Conservation (phyloP, 257 asterid genomes). For the Fraxinus cuspidata region DNA sequence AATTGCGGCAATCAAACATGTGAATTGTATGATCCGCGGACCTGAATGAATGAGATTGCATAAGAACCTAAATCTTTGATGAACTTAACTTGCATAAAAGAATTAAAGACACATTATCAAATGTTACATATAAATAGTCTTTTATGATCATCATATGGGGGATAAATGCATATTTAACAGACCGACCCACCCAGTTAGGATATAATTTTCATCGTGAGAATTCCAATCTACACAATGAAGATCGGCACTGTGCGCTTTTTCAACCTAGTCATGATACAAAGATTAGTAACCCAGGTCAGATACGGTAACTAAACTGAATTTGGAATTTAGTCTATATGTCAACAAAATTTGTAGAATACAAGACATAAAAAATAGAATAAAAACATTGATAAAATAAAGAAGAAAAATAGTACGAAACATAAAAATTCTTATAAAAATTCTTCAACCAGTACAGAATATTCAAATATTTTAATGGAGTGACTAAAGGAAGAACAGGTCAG, state of each 20-base stretch:
- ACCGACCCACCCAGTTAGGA: slow-evolving; percentile 77
- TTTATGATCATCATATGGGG: neutral
- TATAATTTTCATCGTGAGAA: slow-evolving; percentile 80
- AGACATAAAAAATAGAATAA: slow-evolving; percentile 10
- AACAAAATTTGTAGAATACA: slow-evolving; percentile 14
- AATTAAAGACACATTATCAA: neutral
- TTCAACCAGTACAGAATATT: neutral
- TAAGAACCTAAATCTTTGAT: slow-evolving; percentile 21
- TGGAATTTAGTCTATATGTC: slow-evolving; percentile 15
- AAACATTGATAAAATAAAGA: slow-evolving; percentile 5
- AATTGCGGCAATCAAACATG: slow-evolving; percentile 93
- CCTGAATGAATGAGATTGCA: slow-evolving; percentile 42
- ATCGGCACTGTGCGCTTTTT: slow-evolving; percentile 92
- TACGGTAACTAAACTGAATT: slow-evolving; percentile 18
- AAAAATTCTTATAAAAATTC: neutral
- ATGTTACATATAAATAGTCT: slow-evolving; percentile 2
- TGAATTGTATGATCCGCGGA: slow-evolving; percentile 90
- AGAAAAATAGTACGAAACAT: neutral
- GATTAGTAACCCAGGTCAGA: slow-evolving; percentile 21
- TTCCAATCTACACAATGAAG: slow-evolving; percentile 99
- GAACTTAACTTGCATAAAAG: slow-evolving; percentile 26
- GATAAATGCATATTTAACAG: neutral
- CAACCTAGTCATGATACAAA: slow-evolving; percentile 61
- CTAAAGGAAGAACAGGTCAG: neutral
- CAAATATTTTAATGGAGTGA: neutral